A percentile compares a stretch with the other conserved stretches of the same genome.
These are phyloP conservation scores for Aegilops longissima DNA, from an alignment of 176 grass and related monocot species.

Conservation along the genomic window DNA sequence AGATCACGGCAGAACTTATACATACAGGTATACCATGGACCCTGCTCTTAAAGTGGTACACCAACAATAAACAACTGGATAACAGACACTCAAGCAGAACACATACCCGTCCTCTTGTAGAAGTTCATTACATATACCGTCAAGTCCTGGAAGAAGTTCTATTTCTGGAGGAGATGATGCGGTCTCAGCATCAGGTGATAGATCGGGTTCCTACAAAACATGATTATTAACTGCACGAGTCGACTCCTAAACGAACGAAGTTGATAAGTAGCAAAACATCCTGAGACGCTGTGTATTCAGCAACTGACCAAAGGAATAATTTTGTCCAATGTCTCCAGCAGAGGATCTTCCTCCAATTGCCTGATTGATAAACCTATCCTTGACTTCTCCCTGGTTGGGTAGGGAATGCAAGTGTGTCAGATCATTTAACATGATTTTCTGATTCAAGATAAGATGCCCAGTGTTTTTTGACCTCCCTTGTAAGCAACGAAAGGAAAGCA, in stretches of 20 bases:
- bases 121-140: slow-evolving; percentile 88
- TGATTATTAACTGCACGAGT: neutral
- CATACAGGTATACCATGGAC: neutral
- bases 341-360: slow-evolving; percentile 92
- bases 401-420: neutral
- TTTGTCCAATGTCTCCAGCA: slow-evolving; percentile 91
- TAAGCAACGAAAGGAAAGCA: neutral
- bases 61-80: neutral
- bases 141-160: slow-evolving; percentile 86
- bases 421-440: slow-evolving; percentile 1
- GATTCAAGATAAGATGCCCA: neutral
- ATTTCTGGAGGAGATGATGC: slow-evolving; percentile 44
- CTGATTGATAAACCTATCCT: slow-evolving; percentile 90
- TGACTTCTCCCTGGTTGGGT: slow-evolving; percentile 60
- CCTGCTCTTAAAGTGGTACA: neutral
- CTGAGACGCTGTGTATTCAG: neutral
- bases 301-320: slow-evolving; percentile 71
- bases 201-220: slow-evolving; percentile 49
- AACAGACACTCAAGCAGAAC: neutral
- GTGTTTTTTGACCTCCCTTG: neutral
- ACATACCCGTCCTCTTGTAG: slow-evolving; percentile 88
- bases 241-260: neutral
- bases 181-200: slow-evolving; percentile 30
- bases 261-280: neutral
- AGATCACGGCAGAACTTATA: neutral